A percentile compares a stretch with the other conserved stretches of the same genome.
Conservation (phyloP, 2,329 filamentous ascomycete genomes). For the Lecanicillium sp. region DNA sequence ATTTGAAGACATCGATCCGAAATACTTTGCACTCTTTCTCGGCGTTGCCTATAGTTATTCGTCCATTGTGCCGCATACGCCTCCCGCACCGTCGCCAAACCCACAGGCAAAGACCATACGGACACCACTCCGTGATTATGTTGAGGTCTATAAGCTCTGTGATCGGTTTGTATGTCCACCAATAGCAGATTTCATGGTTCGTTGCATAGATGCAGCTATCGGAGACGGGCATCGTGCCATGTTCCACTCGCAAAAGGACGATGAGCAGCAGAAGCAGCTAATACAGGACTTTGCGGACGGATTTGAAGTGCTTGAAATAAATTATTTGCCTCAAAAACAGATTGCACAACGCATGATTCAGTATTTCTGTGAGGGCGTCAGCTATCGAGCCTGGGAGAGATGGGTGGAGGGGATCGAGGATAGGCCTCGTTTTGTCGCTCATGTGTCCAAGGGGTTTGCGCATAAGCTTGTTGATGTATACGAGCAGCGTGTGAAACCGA, state of each 20-base stretch:
- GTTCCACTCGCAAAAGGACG: conserved; percentile 18
- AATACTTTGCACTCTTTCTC: conserved; percentile 24
- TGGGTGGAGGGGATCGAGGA: conserved; percentile 17
- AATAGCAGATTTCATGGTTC: conserved; percentile 21
- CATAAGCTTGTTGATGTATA: conserved; percentile 18
- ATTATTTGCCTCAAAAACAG: conserved; percentile 14
- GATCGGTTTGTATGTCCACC: conserved; percentile 23
- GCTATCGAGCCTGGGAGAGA: conserved; percentile 18
- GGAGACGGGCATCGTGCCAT: conserved; percentile 24
- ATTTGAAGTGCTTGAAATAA: conserved; percentile 21
- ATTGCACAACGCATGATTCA: conserved; percentile 18
- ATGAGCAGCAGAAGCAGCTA: conserved; percentile 18
- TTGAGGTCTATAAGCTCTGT: conserved; percentile 28
- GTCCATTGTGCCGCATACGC: conserved; percentile 21
- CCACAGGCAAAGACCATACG: conserved; percentile 18
- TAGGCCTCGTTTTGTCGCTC: conserved; percentile 20
- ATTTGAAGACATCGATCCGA: conserved; percentile 24
- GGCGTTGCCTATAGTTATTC: conserved; percentile 26
- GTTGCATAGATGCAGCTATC: conserved; percentile 21
- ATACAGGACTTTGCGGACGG: conserved; percentile 26
- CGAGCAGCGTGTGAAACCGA: conserved; percentile 15
- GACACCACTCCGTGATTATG: conserved; percentile 21
- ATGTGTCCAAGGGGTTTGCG: conserved; percentile 23
- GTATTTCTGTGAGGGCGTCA: conserved; percentile 25
- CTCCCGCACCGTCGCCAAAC: conserved; percentile 14